These are phyloP conservation scores for Fusarium secorum DNA, from an alignment of 2,329 filamentous ascomycete species.

Conservation along the genomic window DNA sequence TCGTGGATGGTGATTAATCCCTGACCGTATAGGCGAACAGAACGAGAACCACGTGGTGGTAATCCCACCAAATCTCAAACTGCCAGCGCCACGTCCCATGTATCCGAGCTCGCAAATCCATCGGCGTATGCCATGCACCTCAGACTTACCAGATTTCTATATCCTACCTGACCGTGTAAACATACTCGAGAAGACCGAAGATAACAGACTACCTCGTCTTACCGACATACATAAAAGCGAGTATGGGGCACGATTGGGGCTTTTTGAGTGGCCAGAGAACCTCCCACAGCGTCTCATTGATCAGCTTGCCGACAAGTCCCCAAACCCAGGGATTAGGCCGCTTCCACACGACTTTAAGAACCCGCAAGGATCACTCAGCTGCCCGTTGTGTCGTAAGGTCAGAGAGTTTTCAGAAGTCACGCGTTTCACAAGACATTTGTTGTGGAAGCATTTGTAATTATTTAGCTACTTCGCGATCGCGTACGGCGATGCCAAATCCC, in stretches of 20 bases:
- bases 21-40: not conserved
- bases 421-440: not conserved
- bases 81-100: not conserved
- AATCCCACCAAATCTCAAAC: not conserved
- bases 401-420: not conserved
- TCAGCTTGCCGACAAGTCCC: not conserved
- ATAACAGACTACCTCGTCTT: not conserved
- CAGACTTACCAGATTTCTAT: not conserved
- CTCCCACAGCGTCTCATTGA: not conserved
- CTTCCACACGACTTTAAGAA: not conserved
- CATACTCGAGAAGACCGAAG: not conserved
- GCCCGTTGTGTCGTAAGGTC: not conserved
- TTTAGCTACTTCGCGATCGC: not conserved
- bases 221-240: not conserved
- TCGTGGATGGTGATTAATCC: no score
- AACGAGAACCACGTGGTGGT: not conserved
- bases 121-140: not conserved
- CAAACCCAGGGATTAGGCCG: not conserved
- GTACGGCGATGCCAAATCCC: not conserved
- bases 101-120: not conserved
- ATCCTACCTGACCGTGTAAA: not conserved
- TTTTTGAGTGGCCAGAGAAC: not conserved
- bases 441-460: not conserved
- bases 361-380: not conserved
- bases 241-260: not conserved